Evolutionary conservation across 768 basidiomycete species (phyloP).

Genomic region (Boletus bicolor): DNA sequence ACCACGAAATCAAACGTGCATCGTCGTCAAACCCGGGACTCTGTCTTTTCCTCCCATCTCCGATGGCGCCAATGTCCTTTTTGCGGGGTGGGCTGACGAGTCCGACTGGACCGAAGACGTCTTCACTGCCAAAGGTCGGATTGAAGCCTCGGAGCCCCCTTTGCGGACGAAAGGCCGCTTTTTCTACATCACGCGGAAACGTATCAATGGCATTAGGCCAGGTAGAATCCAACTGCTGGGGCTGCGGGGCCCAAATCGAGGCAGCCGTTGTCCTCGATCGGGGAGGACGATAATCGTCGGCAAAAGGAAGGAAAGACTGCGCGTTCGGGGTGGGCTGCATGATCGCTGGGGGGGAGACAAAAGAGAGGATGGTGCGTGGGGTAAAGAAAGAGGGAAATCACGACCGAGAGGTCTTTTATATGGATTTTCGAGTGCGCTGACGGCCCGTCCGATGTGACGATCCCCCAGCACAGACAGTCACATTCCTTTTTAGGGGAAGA

Average conservation of each 20-base stretch:
- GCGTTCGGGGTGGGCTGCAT: slow-evolving; percentile 28
- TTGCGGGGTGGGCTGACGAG: slow-evolving; percentile 38
- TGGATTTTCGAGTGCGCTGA: slow-evolving; percentile 24
- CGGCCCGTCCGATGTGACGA: slow-evolving; percentile 31
- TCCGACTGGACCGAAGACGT: slow-evolving; percentile 62
- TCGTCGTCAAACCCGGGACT: slow-evolving; percentile 55
- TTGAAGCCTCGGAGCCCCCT: slow-evolving; percentile 20
- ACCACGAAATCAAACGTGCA: slow-evolving; percentile 24
- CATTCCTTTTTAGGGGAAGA: slow-evolving; percentile 33
- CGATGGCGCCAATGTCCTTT: slow-evolving; percentile 65
- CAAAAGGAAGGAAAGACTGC: slow-evolving; percentile 33
- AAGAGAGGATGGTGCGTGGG: slow-evolving; percentile 40
- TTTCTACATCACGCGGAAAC: slow-evolving; percentile 52
- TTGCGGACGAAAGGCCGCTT: slow-evolving; percentile 33
- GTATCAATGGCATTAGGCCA: slow-evolving; percentile 70
- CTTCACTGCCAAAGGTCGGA: slow-evolving; percentile 42
- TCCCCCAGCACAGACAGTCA: slow-evolving; percentile 24
- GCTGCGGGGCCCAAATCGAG: slow-evolving; percentile 84
- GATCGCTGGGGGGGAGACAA: background rate
- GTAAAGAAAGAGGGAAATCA: slow-evolving; percentile 37
- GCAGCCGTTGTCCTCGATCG: slow-evolving; percentile 41
- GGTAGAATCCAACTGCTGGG: slow-evolving; percentile 59
- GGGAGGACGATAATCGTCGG: slow-evolving; percentile 41
- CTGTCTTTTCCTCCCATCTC: slow-evolving; percentile 70
- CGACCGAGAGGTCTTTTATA: slow-evolving; percentile 33